Evolutionary conservation across 768 basidiomycete species (phyloP), one percentile per base, ranked within the genome.

Genomic region (Bullera alba): DNA sequence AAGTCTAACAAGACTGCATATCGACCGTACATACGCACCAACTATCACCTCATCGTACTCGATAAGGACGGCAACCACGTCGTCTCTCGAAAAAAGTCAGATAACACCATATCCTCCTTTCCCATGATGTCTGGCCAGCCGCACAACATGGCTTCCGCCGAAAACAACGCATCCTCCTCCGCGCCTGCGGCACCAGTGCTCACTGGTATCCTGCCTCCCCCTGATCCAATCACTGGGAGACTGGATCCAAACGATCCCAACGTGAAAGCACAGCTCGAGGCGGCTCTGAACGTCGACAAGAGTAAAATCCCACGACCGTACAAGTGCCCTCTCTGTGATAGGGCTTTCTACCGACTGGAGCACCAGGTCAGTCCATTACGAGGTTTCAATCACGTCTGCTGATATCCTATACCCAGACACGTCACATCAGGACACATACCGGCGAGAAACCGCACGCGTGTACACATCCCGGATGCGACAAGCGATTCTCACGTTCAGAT

Each of bases 401-500:
- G 25, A 43, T 28, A 21, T 25, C 19, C 26, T 10, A 12, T 28
- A 7, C 21, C 8, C 72, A 97, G 88, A 99, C 93, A 17, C 85
- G 93, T 56, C 93, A 99, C 69, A 95, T 96, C 48, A 85, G 93
- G 53, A 99, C 92, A 0, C 93, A 99, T 73, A 99, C 93, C 0
- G 93, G 93, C 65, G 93, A 99, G 75, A 96, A 95, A 63, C 93
- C 93, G 2, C 96, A 96, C 64, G 79, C 81, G 19, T 99, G 93
- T 79, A 84, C 82, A 1, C 87, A 84, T 71, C 83, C 87, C 3
- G 81, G 83, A n/a, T 99, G 93, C 79, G 92, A 95, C 74, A 99
- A 97, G 73, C 85, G 91, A 4, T 99, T 99, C 74, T 91, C 88
- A 16, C 84, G 93, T 52, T 90, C 88, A n/a, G 93, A 99, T 77